These are phyloP conservation scores for Ascobolus immersus DNA, from an alignment of 495 filamentous ascomycete genomes.

Conservation along the genomic window DNA sequence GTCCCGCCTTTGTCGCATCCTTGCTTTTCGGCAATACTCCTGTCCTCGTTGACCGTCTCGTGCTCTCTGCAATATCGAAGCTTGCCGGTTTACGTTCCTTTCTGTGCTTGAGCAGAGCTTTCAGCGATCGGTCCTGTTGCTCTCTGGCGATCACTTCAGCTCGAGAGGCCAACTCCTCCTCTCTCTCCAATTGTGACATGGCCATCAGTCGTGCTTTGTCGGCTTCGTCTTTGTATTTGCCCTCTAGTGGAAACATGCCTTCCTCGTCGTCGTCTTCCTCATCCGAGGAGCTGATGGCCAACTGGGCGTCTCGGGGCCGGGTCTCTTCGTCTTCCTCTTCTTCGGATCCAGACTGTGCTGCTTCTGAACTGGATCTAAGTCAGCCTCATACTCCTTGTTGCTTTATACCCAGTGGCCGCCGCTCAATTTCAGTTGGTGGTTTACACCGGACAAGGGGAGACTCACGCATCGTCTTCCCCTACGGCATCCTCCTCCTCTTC, in stretches of 20 bases:
- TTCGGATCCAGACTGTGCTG: not conserved
- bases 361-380: not conserved
- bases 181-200: conserved; percentile 72
- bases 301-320: conserved; percentile 1
- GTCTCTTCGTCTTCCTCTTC: conserved; percentile 1
- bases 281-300: conserved; percentile 23
- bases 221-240: conserved; percentile 49
- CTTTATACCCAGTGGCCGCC: too few relatives aligned
- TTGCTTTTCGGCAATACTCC: conserved; percentile 17
- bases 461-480: not conserved
- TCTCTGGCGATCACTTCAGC: conserved; percentile 54
- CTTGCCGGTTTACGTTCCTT: conserved; percentile 30
- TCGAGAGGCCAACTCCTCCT: conserved; percentile 70
- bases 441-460: not conserved
- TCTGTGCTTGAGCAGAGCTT: conserved; percentile 44
- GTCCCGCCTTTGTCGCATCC: conserved; percentile 52
- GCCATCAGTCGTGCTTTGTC: conserved; percentile 66
- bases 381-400: not conserved
- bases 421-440: too few relatives aligned
- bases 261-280: conserved; percentile 27
- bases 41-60: conserved; percentile 10
- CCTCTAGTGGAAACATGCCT: conserved; percentile 65
- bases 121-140: conserved; percentile 61
- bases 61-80: conserved; percentile 19
- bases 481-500: not conserved